Evolutionary conservation across 768 basidiomycete species (phyloP).

Genomic region (Lentinula boryana): DNA sequence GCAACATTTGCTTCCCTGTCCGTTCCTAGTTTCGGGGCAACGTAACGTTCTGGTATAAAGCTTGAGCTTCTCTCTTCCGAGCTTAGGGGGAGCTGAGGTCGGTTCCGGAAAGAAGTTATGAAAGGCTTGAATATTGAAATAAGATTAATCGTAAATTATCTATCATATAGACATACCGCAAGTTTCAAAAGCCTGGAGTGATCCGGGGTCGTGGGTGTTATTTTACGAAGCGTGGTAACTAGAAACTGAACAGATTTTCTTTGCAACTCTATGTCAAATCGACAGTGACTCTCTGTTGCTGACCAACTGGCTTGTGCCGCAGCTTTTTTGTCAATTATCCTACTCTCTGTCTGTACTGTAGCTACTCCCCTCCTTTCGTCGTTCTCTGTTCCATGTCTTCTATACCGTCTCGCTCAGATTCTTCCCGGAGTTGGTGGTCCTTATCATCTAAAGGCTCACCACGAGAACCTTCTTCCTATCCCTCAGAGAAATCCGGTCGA

Average conservation of each 20-base stretch:
- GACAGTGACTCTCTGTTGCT: neutral
- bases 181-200: neutral
- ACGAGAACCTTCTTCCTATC: constrained; percentile 24
- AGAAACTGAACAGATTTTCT: neutral
- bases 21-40: neutral
- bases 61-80: neutral
- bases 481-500: constrained; percentile 20
- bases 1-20: neutral
- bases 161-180: neutral
- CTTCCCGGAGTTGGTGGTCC: constrained; percentile 41
- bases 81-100: neutral
- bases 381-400: constrained; percentile 23
- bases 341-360: constrained; percentile 1
- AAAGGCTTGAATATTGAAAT: neutral
- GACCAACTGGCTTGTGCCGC: neutral
- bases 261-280: neutral
- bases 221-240: neutral
- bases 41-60: neutral
- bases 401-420: constrained; percentile 23
- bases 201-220: neutral
- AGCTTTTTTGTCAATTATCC: neutral
- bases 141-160: neutral
- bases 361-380: constrained; percentile 16
- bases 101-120: neutral
- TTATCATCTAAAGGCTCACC: constrained; percentile 24